Evolutionary conservation across 495 filamentous ascomycete species (phyloP), one percentile per base, ranked within the genome.

Genomic region (Cercophora sp.): DNA sequence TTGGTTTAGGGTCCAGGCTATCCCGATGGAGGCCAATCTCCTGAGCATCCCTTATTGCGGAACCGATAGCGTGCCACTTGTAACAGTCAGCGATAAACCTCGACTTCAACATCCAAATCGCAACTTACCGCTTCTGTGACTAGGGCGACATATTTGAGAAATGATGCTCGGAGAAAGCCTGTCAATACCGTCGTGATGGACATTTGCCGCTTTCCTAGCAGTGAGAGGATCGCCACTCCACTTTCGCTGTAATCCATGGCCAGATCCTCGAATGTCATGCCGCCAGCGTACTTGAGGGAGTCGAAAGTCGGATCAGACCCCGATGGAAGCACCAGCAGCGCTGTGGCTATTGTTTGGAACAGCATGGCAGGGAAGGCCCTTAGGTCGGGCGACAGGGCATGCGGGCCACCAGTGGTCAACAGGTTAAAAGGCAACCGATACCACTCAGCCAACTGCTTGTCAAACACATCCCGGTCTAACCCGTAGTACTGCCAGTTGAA

Each of bases 21-120:
- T 80, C 73, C 22, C 73, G 73, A 55, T 84, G 81, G 32, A 85
- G 57, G 20, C 80, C 82, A 45, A 85, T 79, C 54, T 84, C 81
- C 61, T 84, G 81, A 6, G 77, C 82, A 63, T 85, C 82, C 34
- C 80, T 66, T 43, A 84, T 84, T 8, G 73, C 69, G 23, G 71
- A 65, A 13, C 78, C 79, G 16, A 85, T 70, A 11, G 73, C 71
- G 66, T 85, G 81, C 82, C 81, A 85, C 62, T 75, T n/a, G n/a
- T n/a, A n/a, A n/a, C n/a, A n/a, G n/a, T n/a, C n/a, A n/a, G n/a
- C n/a, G n/a, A n/a, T n/a, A n/a, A n/a, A n/a, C n/a, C n/a, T n/a
- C n/a, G n/a, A n/a, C n/a, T n/a, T n/a, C n/a, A n/a, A n/a, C n/a
- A n/a, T n/a, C n/a, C n/a, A n/a, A n/a, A n/a, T n/a, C n/a, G n/a